Evolutionary conservation across 1,284 basidiomycete species (phyloP), one percentile per base, ranked within the genome.

Genomic region (Marasmius oreades): DNA sequence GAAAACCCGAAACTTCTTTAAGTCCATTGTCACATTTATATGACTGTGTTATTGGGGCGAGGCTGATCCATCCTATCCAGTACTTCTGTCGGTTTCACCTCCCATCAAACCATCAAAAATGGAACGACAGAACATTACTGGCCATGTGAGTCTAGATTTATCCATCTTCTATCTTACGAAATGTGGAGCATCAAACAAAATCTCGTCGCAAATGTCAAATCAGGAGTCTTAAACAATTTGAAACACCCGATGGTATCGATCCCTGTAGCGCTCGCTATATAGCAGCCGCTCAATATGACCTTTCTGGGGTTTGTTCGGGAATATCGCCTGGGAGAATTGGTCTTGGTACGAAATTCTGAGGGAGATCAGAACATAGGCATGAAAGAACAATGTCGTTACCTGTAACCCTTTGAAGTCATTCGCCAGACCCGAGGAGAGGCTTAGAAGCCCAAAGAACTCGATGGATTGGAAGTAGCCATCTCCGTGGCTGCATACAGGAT

Each of bases 401-500:
- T 66, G 2, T 67, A 69, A 22, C 69, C 69, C 6, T 63, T 61
- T 53, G 45, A 55, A 28, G 62, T 70, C 7, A 52, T 62, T n/a
- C 55, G 47, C 11, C 31, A 55, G 14, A 63, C 50, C 11, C 39
- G 23, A 6, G 42, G 46, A 33, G 65, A 66, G 11, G 59, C 62
- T 5, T 68, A 71, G 47, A 55, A 62, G 0, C 20, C 69, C 23
- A 28, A 55, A 20, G 70, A 73, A 59, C 52, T 74, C 8, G 63
- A 72, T 55, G 70, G 71, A 0, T 26, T 65, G 0, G 47, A 68
- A 0, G 58, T 60, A 5, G 56, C 64, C 8, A 28, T 56, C 11
- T 61, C 59, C 24, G 55, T 70, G 16, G 69, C 69, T 0, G 70
- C 69, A 0, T 70, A 70, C 46, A 57, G 66, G 6, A 48, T 73